These are phyloP conservation scores for Penicillium sp. DNA, from an alignment of 2,329 filamentous ascomycete genomes.

Conservation along the genomic window DNA sequence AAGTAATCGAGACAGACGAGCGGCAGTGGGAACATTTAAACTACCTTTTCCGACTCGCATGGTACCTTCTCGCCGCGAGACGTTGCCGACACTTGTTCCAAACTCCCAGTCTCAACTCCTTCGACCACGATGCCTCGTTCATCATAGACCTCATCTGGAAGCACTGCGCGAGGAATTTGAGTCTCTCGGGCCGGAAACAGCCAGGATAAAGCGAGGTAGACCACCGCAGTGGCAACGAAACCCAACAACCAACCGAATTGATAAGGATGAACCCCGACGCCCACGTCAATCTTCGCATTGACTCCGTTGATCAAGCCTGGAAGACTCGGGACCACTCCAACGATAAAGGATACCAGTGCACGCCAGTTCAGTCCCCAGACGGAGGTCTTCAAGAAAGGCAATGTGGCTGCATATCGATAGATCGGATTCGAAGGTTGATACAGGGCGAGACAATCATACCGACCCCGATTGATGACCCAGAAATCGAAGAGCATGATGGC, in stretches of 20 bases:
- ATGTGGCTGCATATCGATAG: constrained; percentile 46
- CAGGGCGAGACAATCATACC: constrained; percentile 48
- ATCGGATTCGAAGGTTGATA: constrained; percentile 44
- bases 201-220: constrained; percentile 50
- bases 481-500: constrained; percentile 57
- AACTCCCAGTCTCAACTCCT: constrained; percentile 13
- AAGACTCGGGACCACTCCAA: constrained; percentile 52
- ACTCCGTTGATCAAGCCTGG: constrained; percentile 49
- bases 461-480: constrained; percentile 49
- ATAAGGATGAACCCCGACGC: constrained; percentile 52
- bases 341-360: constrained; percentile 52
- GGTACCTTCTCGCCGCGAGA: constrained; percentile 2
- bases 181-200: constrained; percentile 48
- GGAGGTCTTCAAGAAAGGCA: constrained; percentile 9
- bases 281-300: constrained; percentile 32
- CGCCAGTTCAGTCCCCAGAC: constrained; percentile 53
- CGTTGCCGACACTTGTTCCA: constrained; percentile 7
- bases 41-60: constrained; percentile 5
- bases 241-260: constrained; percentile 62
- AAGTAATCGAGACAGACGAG: too few relatives aligned
- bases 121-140: constrained; percentile 14
- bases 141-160: constrained; percentile 36
- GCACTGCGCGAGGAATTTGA: constrained; percentile 37
- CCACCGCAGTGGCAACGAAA: constrained; percentile 50
- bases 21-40: not conserved